Evolutionary conservation across 2,329 filamentous ascomycete genomes (phyloP), one percentile per base, ranked within the genome.

Genomic region (Fusarium robinianum): DNA sequence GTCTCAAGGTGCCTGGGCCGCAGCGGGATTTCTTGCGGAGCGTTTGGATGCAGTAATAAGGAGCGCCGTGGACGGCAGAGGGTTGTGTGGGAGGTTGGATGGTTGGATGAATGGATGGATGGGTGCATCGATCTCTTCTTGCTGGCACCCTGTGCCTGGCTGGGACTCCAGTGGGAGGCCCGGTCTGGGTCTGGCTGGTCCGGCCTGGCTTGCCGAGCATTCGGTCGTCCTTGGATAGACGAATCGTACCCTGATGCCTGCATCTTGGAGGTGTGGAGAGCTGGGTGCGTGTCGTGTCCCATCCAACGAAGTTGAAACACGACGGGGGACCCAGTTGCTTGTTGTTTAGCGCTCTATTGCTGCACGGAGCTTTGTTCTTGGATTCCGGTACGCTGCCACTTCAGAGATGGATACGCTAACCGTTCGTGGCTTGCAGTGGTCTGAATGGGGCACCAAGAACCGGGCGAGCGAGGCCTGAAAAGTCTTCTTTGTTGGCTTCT

Each of bases 1-100:
- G 34, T 8, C 38, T n/a, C 17, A 17, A 19, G 38, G 61, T 64
- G 43, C 61, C 62, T 64, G 58, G 45, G 45, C 37, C 31, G 43
- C 18, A 39, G 46, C 39, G 51, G 33, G 39, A 51, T 38, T 38
- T 38, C 43, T n/a, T 39, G 37, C 49, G 18, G 41, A 52, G 48
- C 21, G 25, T 14, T 37, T 38, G 31, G 32, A 24, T 12, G 32
- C 40, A 51, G 14, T 34, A 41, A 51, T 34, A 49, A 45, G 36
- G 34, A 40, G 15, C 17, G 39, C 36, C 19, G 44, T 25, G 21
- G 37, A 49, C 30, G 8, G 18, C 42, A 22, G 23, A 25, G 15
- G 19, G 35, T 16, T 24, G n/a, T n/a, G n/a, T n/a, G n/a, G n/a
- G n/a, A n/a, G n/a, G n/a, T n/a, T n/a, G n/a, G n/a, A n/a, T n/a